Conservation (phyloP, 108 stramenopile genomes). For the Skeletonema costatum region DNA sequence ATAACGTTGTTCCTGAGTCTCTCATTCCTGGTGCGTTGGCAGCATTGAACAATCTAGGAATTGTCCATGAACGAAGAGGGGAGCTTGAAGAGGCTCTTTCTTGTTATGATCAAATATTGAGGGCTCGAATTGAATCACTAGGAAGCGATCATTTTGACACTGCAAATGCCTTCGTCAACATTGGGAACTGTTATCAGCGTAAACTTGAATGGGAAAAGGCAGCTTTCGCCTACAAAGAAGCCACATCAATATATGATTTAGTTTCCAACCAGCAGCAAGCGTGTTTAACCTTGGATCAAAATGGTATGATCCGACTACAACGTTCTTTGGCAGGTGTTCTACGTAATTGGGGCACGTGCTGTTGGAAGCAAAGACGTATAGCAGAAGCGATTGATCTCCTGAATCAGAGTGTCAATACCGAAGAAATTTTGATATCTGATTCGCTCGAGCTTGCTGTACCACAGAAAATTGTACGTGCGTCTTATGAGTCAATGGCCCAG, state of each 20-base stretch:
- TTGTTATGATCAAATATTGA: constrained; percentile 19
- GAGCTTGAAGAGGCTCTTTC: constrained; percentile 18
- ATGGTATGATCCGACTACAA: neutral
- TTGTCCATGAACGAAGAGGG: constrained; percentile 31
- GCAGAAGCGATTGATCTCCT: constrained; percentile 24
- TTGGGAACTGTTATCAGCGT: constrained; percentile 26
- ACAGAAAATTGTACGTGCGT: constrained; percentile 3
- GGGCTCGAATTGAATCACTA: neutral
- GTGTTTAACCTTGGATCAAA: neutral
- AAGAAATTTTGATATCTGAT: constrained; percentile 2
- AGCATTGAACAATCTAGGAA: constrained; percentile 33
- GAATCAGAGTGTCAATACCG: constrained; percentile 13
- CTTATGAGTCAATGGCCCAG: constrained; percentile 32
- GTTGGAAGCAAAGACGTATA: constrained; percentile 19
- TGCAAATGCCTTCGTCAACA: constrained; percentile 23
- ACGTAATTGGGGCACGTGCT: constrained; percentile 33
- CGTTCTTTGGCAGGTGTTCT: constrained; percentile 26
- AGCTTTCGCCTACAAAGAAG: neutral
- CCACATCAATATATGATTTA: constrained; percentile 5
- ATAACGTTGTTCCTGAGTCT: no score
- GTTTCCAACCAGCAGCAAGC: neutral
- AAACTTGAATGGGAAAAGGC: constrained; percentile 19
- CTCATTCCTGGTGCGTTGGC: constrained; percentile 3
- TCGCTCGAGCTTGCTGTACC: neutral
- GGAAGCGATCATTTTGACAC: constrained; percentile 1